These are phyloP conservation scores for Populus alba DNA, from an alignment of 345 rosid species.

Conservation along the genomic window DNA sequence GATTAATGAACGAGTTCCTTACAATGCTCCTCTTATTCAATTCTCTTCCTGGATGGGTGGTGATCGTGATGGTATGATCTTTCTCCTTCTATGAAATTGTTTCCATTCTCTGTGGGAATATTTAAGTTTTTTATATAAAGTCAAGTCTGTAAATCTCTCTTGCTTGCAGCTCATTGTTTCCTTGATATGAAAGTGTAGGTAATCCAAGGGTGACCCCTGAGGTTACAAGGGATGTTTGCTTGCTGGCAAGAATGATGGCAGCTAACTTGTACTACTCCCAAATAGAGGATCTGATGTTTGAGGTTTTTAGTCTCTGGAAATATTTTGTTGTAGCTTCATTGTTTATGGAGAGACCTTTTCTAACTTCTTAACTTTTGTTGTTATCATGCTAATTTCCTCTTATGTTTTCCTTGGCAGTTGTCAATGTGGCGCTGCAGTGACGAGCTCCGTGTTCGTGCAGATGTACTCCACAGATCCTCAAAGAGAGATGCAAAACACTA, in stretches of 20 bases:
- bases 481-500: conserved; percentile 95
- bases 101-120: background rate
- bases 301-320: conserved; percentile 41
- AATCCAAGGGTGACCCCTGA: conserved; percentile 99
- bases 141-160: background rate
- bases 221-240: conserved; percentile 98
- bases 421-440: conserved; percentile 99
- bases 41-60: conserved; percentile 99
- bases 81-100: conserved; percentile 4
- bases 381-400: background rate
- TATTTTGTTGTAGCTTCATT: background rate
- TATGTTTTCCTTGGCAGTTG: conserved; percentile 47
- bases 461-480: conserved; percentile 68
- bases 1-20: conserved; percentile 86
- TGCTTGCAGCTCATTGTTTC: background rate
- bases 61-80: conserved; percentile 85
- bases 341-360: background rate
- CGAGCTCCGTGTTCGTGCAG: conserved; percentile 78
- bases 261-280: conserved; percentile 87
- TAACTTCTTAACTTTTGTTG: background rate
- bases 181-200: conserved; percentile 42
- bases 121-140: background rate
- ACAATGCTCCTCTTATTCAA: conserved; percentile 96
- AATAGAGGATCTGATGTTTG: conserved; percentile 96
- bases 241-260: conserved; percentile 98